Conservation (phyloP, 2,329 filamentous ascomycete species). For the Penicillium sp. region DNA sequence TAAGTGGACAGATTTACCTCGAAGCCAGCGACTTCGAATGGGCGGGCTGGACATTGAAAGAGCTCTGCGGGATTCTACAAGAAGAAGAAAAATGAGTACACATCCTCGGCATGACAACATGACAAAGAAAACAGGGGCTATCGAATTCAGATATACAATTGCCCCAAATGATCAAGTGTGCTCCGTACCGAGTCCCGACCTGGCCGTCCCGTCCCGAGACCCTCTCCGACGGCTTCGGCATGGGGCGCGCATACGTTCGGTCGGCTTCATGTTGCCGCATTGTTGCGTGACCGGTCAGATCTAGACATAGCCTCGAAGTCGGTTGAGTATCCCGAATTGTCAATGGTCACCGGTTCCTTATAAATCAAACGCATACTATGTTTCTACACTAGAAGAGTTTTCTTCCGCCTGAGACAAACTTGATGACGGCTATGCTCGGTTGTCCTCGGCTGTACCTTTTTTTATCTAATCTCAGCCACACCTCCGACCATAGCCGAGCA, state of each 20-base stretch:
- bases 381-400: background rate
- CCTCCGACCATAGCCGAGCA: constrained; percentile 5
- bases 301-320: background rate
- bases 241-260: background rate
- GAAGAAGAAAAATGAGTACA: background rate
- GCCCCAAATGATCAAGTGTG: background rate
- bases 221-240: constrained; percentile 6
- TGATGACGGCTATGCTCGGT: constrained; percentile 14
- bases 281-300: background rate
- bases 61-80: constrained; percentile 49
- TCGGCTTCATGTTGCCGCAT: background rate
- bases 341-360: background rate
- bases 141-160: background rate
- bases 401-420: constrained; percentile 1
- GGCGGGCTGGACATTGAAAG: constrained; percentile 50
- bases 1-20: constrained; percentile 76
- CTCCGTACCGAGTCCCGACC: background rate
- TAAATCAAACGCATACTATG: background rate
- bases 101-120: no score
- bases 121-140: background rate
- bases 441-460: background rate
- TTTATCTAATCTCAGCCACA: constrained; percentile 4
- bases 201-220: background rate
- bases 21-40: constrained; percentile 69
- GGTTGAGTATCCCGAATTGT: background rate